Evolutionary conservation across 1,284 basidiomycete genomes (phyloP), one percentile per base, ranked within the genome.

Genomic region (Ceratobasidium sp.): DNA sequence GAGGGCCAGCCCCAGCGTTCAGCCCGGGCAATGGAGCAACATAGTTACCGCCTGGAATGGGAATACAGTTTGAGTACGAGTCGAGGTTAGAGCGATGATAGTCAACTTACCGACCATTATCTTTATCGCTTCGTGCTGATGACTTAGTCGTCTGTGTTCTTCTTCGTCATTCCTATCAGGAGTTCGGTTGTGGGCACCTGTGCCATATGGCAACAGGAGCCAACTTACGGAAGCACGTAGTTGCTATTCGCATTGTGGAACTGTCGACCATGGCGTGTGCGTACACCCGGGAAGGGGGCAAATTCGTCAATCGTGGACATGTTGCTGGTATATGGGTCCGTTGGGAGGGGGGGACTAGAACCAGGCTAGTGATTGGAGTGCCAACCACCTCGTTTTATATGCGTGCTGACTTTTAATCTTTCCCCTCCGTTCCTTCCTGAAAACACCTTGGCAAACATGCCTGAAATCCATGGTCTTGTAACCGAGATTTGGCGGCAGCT

Each of bases 101-200:
- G 4, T 8, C 6, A 25, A 59, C 15, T 15, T 44, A 71, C 56
- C 69, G 4, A 61, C n/a, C 32, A 71, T 71, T 8, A 61, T 40
- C 44, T 71, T 71, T 29, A 71, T 54, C 8, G 69, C 69, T 61
- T 71, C 69, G n/a, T 61, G 52, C 56, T 71, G 69, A 34, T 57
- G 46, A 22, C 37, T 71, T 34, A 71, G 40, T 29, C 69, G 54
- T 5, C 19, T 59, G 44, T 71, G 69, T 25, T 71, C 69, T 13
- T 34, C 40, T 57, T 46, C 56, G 54, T 71, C 69, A 22, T 71
- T 71, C n/a, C 69, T 71, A 32, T 32, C 15, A 17, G n/a, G 1
- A n/a, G n/a, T 17, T 32, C 57, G 40, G 29, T 19, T 11, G 19
- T 6, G 57, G 9, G 17, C 17, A n/a, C 6, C 34, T 61, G 40